phyloP scores from a whole-genome alignment of 1,284 basidiomycete species.

The Cryptococcus depauperatus region DNA sequence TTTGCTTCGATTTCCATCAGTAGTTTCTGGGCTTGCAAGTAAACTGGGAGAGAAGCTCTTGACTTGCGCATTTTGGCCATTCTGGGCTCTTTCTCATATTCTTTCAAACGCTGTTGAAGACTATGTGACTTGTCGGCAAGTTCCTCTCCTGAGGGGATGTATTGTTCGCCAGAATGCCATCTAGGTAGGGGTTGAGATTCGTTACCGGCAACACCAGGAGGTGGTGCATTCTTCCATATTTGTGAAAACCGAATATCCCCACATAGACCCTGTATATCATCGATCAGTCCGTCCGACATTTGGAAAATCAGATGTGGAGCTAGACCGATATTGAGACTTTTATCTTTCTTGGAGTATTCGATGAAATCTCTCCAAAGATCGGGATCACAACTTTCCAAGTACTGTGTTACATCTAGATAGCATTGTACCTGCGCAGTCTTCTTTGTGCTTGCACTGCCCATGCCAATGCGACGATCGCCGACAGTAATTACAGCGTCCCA shows the following conservation, averaged over 20 bases:
- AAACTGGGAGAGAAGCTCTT: constrained; percentile 66
- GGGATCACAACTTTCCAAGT: constrained; percentile 75
- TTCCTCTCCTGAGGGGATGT: constrained; percentile 26
- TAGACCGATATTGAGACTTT: constrained; percentile 48
- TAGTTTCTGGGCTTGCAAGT: constrained; percentile 57
- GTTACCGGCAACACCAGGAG: constrained; percentile 20
- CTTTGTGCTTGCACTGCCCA: constrained; percentile 63
- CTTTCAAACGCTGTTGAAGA: constrained; percentile 53
- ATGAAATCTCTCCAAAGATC: constrained; percentile 68
- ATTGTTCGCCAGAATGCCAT: constrained; percentile 23
- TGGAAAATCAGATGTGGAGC: constrained; percentile 65
- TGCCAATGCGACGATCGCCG: constrained; percentile 68
- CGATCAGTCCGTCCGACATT: constrained; percentile 61
- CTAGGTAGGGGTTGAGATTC: constrained; percentile 21
- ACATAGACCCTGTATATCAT: constrained; percentile 66
- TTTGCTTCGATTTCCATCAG: constrained; percentile 65
- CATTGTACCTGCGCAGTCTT: constrained; percentile 66
- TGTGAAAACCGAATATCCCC: constrained; percentile 56
- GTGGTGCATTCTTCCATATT: constrained; percentile 47
- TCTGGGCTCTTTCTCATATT: constrained; percentile 58
- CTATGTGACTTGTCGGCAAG: constrained; percentile 55
- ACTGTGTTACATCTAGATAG: constrained; percentile 79
- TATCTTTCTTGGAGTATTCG: constrained; percentile 30
- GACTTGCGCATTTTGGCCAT: constrained; percentile 61
- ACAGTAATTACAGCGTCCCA: constrained; percentile 84